Evolutionary conservation across 2,329 filamentous ascomycete genomes (phyloP), one percentile per base, ranked within the genome.

Genomic region (Fusarium sp.): DNA sequence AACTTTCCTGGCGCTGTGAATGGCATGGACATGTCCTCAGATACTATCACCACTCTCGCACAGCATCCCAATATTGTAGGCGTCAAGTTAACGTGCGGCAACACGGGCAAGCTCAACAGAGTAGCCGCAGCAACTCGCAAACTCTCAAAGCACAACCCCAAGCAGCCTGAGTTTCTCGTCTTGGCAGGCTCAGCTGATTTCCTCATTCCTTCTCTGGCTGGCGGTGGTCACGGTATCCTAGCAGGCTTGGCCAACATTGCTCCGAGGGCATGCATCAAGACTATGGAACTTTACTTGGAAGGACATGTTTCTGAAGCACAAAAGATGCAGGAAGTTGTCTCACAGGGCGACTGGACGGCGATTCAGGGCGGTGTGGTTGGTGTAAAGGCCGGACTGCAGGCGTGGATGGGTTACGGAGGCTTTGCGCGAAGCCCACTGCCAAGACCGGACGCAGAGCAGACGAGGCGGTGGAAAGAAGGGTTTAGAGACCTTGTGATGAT

Each of bases 181-280:
- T 86, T 93, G 74, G 91, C 90, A 25, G 91, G 91, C 55, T 92
- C 90, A 3, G 90, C 91, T 51, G 91, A 94, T 79, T 93, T 93
- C 79, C 86, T 89, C 5, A 82, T 93, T 47, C 91, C 91, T 75
- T 90, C 90, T 0, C 78, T 93, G 41, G 84, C 91, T 34, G 91
- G 86, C 10, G 91, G 91, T 45, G 91, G 90, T 11, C 88, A 90
- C 59, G 92, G 92, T 57, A 88, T 93, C 74, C 88, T 94, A 59
- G 90, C 89, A 27, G 92, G 91, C 8, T 84, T 92, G 66, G 92
- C 87, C 73, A 94, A 94, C 79, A 86, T 94, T 54, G 86, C 90
- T 4, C 91, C 91, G 32, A 90, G 87, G 75, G 84, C 89, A 14
- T 92, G 90, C 78, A 84, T 90, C 53, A 81, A 84, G 75, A 84